Base-by-base conservation (phyloP, 2,329 filamentous ascomycete genomes). In the Fusarium algeriense region DNA sequence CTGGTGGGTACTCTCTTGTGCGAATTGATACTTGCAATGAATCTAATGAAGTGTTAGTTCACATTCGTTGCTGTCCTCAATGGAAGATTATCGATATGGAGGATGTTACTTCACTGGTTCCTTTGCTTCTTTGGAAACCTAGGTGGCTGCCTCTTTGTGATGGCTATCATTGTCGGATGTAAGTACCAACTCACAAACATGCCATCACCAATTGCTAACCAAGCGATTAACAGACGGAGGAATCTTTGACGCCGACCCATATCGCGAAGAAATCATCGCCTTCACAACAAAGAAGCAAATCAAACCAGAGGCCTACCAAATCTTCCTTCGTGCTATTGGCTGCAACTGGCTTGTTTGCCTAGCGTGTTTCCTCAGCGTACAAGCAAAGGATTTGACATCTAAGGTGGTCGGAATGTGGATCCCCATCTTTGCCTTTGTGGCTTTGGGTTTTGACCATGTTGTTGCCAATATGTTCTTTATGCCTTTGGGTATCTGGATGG, bases 311-410 rank as follows among this genome's bases (percentile, higher is more conserved):
- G 87, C 85, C 78, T 81, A 87, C 54, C 82, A 85, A 55, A 85
- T 89, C 45, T 87, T 89, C 71, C 78, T 89, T 1, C 82, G 85
- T 34, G 87, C 79, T 3, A 88, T 89, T 53, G 85, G 87, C 20
- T 85, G 84, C 63, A 89, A 89, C 76, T 89, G 86, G 87, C 83
- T 90, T 1, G 87, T 89, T 14, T 88, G 85, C 64, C 77, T 89
- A 14, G 85, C 85, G 0, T 84, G 85, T 59, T 89, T 82, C 62
- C 76, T 86, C 3, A 81, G 80, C 0, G 79, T 84, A 6, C 84
- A 85, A 64, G 85, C 84, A 12, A 82, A 75, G 3, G 86, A 88
- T 52, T 73, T 88, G n/a, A 80, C 81, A 15, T 85, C 84, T 4
- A 89, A 89, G 73, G 82, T 89, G 0, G 77, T 86, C 12, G 85